Conservation (phyloP, 1,284 basidiomycete genomes). For the Ceratobasidium sp. region DNA sequence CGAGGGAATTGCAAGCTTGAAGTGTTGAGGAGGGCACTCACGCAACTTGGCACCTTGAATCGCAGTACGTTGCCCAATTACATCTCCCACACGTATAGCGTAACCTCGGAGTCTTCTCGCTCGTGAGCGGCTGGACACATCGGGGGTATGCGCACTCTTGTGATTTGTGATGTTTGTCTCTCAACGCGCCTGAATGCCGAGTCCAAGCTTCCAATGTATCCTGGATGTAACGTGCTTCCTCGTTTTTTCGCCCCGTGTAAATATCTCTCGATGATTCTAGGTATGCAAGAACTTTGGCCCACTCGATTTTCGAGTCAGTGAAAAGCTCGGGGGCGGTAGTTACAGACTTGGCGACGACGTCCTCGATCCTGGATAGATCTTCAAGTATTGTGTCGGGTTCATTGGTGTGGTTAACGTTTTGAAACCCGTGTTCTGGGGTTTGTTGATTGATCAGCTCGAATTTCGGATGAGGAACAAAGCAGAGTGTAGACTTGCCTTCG, state of each 20-base stretch:
- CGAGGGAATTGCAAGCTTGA: no score
- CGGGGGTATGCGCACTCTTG: conserved; percentile 4
- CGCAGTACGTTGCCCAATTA: neutral
- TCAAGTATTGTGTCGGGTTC: neutral
- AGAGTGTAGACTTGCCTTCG: neutral
- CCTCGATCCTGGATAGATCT: neutral
- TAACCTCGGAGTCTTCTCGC: neutral
- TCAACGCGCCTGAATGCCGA: neutral
- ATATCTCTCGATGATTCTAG: no score
- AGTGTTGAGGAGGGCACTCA: neutral
- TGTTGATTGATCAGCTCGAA: neutral
- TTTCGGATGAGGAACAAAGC: neutral
- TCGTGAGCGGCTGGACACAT: neutral
- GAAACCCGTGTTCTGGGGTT: neutral
- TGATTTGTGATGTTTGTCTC: neutral
- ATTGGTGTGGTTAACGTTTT: neutral
- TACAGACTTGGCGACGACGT: neutral
- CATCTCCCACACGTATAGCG: neutral
- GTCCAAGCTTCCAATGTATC: neutral
- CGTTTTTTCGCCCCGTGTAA: no score
- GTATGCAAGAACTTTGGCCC: no score
- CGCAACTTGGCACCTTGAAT: neutral
- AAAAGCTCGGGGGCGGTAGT: neutral
- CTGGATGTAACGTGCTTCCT: neutral
- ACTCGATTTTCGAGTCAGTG: no score